Evolutionary conservation across 805 yeast species (phyloP), one percentile per base, ranked within the genome.

Genomic region (Candida nemodendra): DNA sequence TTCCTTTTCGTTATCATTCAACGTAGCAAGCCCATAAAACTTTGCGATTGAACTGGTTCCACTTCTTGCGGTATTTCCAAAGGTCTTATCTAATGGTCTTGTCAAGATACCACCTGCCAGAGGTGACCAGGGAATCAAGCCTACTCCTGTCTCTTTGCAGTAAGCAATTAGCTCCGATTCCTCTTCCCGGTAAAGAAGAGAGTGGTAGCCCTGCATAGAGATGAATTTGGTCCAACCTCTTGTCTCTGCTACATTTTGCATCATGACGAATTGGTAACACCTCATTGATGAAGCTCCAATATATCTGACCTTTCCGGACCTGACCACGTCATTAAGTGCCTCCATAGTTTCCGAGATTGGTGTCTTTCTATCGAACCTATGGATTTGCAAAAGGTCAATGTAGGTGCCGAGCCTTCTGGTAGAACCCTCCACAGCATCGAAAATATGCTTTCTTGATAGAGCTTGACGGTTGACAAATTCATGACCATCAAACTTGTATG

Each of bases 281-380:
- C 64, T 62, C 83, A 79, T 77, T 3, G 78, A 59, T 1, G 81
- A 77, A 2, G 83, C 81, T 17, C 84, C 83, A 39, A 78, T 65
- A 54, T 78, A 78, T 32, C 81, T 62, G 3, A 65, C 66, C 24
- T 61, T 50, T 14, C 80, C 80, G 29, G 48, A 41, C 26, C 62
- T 61, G 18, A 74, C 72, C 14, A 73, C 65, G 41, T 71, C 76
- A 51, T 78, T 71, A 51, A 78, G 58, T 0, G 81, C 71, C 48
- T 59, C 69, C 79, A 78, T 76, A 28, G 66, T 69, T 48, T 78
- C 83, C 33, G 65, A 64, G 34, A 66, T 62, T 17, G 79, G 74
- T 4, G 72, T 65, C 5, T 60, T 48, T 15, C 44, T 50, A 53
- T 78, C 83, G 27, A 66, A 53, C 36, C 83, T 57, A 56, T 78